Percentiles rank a stretch among this genome's conserved stretches.
Evolutionary conservation across 768 basidiomycete species (phyloP).

Genomic region (Kwoniella heveanensis): DNA sequence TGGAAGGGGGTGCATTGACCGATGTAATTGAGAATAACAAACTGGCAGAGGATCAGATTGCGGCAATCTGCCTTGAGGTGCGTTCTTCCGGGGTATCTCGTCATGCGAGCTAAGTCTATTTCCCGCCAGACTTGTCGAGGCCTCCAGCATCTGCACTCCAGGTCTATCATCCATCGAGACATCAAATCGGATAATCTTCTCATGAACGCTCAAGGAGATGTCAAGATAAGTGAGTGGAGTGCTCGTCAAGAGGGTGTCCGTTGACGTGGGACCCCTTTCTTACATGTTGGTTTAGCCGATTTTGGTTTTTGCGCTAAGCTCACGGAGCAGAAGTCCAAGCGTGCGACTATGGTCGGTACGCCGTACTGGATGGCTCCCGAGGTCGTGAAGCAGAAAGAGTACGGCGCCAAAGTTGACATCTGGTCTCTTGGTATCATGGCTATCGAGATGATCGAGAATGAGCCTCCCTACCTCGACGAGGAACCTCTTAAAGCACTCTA

Average conservation of each 20-base stretch:
- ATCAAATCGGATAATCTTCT: conserved; percentile 97
- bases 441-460: conserved; percentile 95
- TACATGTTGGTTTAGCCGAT: conserved; percentile 73
- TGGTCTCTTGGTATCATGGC: conserved; percentile 94
- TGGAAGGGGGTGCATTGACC: conserved; percentile 91
- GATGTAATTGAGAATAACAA: conserved; percentile 98
- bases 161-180: conserved; percentile 93
- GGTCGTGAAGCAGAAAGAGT: conserved; percentile 95
- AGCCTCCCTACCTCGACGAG: conserved; percentile 93
- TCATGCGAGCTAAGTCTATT: too few relatives aligned
- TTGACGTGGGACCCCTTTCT: too few relatives aligned
- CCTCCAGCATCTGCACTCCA: conserved; percentile 84
- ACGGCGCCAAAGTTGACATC: conserved; percentile 97
- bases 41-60: conserved; percentile 91
- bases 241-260: too few relatives aligned
- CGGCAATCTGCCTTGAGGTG: conserved; percentile 87
- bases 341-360: conserved; percentile 97
- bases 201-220: conserved; percentile 83
- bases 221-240: conserved; percentile 98
- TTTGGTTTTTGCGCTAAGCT: conserved; percentile 97
- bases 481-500: conserved; percentile 96
- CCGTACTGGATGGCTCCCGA: conserved; percentile 99
- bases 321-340: conserved; percentile 93
- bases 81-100: conserved; percentile 7
- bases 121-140: conserved; percentile 96